A percentile compares a stretch with the other conserved stretches of the same genome.
These are phyloP conservation scores for Fusarium avenaceum DNA, from an alignment of 2,329 filamentous ascomycete species.

Conservation along the genomic window DNA sequence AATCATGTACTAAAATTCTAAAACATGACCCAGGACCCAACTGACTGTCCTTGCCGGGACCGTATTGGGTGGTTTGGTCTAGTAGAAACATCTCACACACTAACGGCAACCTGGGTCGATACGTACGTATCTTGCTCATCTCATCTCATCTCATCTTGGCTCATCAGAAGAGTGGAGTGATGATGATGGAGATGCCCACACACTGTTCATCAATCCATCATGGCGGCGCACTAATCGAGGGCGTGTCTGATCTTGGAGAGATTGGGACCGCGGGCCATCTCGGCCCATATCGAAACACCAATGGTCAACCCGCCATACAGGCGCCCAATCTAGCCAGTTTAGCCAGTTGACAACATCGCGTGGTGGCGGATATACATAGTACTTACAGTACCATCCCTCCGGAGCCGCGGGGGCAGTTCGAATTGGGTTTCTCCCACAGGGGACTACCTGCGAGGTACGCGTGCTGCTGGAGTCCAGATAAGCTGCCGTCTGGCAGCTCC, in stretches of 20 bases:
- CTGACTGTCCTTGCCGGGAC: conserved; percentile 7
- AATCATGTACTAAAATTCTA: conserved; percentile 30
- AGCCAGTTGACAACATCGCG: conserved; percentile 43
- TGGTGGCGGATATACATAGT: conserved; percentile 41
- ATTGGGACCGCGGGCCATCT: conserved; percentile 49
- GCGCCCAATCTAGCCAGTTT: conserved; percentile 27
- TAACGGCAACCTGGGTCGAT: not conserved
- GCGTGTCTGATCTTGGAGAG: conserved; percentile 47
- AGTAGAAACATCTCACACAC: conserved; percentile 2
- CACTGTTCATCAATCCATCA: conserved; percentile 14
- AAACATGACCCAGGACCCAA: conserved; percentile 18
- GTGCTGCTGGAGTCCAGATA: conserved; percentile 1
- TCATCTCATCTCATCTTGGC: conserved; percentile 32
- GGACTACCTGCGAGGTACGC: conserved; percentile 27
- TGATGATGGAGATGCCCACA: conserved; percentile 17
- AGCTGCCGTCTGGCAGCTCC: not conserved
- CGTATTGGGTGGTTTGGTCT: conserved; percentile 10
- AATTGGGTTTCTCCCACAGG: conserved; percentile 25
- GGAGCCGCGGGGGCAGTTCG: conserved; percentile 31
- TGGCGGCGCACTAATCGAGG: conserved; percentile 47
- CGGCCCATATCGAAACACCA: conserved; percentile 18
- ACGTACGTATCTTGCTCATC: conserved; percentile 36
- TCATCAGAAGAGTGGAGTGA: conserved; percentile 31
- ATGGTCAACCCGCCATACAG: conserved; percentile 44
- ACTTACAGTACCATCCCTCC: conserved; percentile 36